These are phyloP conservation scores for Syzygium grande DNA, from an alignment of 345 rosid species.

Conservation along the genomic window DNA sequence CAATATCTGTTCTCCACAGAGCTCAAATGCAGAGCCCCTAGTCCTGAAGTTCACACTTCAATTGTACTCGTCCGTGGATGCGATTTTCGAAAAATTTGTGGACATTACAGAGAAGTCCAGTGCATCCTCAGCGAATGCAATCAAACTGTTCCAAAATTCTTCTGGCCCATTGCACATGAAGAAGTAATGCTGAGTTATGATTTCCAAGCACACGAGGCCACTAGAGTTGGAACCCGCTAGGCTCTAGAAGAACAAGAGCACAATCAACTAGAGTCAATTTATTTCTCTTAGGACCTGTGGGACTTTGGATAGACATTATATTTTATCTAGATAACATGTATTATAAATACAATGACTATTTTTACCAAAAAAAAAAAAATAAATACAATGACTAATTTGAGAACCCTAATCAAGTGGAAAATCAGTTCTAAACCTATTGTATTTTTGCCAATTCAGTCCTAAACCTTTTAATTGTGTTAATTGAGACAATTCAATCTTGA, in stretches of 20 bases:
- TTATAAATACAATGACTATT: no score
- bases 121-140: not conserved
- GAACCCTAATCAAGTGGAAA: not conserved
- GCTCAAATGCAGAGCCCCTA: not conserved
- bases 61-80: not conserved
- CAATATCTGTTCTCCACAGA: not conserved
- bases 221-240: no score
- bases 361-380: no score
- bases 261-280: not conserved
- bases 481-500: no score
- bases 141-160: not conserved
- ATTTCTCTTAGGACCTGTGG: not conserved
- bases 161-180: not conserved
- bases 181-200: not conserved
- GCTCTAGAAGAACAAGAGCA: not conserved
- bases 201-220: not conserved
- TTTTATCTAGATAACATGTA: no score
- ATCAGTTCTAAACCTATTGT: no score
- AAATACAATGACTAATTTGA: no score
- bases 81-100: not conserved
- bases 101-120: not conserved
- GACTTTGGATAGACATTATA: not conserved
- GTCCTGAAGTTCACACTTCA: not conserved
- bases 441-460: no score
- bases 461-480: no score